phyloP scores from a whole-genome alignment of 352 stramenopile species.

The Phytophthora idaei region DNA sequence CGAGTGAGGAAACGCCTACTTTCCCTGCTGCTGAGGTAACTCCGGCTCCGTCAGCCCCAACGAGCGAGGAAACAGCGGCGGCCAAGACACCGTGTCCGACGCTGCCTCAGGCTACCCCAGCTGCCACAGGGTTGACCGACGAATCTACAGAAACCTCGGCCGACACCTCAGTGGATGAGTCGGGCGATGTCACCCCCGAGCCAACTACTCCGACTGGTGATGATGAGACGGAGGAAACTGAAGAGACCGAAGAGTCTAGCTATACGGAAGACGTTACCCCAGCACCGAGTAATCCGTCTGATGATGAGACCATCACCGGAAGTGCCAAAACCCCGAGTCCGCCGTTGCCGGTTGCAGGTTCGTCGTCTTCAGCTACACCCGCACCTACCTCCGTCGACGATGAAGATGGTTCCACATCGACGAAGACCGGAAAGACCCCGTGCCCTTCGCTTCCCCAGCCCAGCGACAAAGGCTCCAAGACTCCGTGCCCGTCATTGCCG shows the following conservation, averaged over 20 bases:
- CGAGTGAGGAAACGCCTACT: conserved; percentile 1
- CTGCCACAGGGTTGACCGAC: conserved; percentile 10
- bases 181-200: conserved; percentile 12
- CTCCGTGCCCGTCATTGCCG: conserved; percentile 30
- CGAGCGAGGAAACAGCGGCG: conserved; percentile 10
- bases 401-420: conserved; percentile 22
- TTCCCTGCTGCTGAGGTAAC: conserved; percentile 1
- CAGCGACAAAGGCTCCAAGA: conserved; percentile 16
- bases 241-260: conserved; percentile 10
- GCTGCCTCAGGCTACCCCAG: conserved; percentile 21
- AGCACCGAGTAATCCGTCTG: conserved; percentile 18
- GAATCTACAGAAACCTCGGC: conserved; percentile 14
- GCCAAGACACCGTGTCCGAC: conserved; percentile 26
- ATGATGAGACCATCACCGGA: conserved; percentile 8
- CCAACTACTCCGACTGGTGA: conserved; percentile 22
- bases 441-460: conserved; percentile 29
- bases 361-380: conserved; percentile 33
- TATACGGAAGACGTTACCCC: conserved; percentile 26
- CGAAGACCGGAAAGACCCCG: conserved; percentile 27
- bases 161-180: conserved; percentile 4
- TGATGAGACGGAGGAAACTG: conserved; percentile 16
- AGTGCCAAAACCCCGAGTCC: conserved; percentile 26
- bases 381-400: conserved; percentile 32
- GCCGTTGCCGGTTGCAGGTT: conserved; percentile 24
- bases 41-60: conserved; percentile 1